Percentiles rank a stretch among this genome's conserved stretches.
Conservation (phyloP, 345 rosid species). For the Populus ilicifolia region DNA sequence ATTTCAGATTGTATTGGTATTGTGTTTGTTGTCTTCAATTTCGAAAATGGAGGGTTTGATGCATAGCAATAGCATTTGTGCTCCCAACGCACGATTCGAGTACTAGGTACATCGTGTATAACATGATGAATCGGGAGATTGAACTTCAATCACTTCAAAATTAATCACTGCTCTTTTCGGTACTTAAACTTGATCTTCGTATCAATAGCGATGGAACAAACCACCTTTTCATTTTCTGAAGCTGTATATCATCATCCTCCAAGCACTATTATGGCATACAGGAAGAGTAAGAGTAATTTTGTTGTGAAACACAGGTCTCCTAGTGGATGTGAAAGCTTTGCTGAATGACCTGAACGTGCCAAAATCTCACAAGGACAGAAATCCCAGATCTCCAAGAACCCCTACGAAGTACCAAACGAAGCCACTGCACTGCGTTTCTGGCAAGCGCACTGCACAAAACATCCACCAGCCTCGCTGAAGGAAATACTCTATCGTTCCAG, state of each 20-base stretch:
- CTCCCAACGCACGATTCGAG: too few species aligned
- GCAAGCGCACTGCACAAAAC: not conserved
- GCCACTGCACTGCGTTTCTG: constrained; percentile 10
- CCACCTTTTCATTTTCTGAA: not conserved
- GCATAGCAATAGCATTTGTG: too few species aligned
- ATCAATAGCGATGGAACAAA: not conserved
- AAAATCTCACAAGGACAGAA: constrained; percentile 6
- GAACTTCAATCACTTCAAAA: not conserved
- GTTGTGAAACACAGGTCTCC: constrained; percentile 3
- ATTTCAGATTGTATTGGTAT: too few species aligned
- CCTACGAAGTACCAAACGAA: constrained; percentile 14
- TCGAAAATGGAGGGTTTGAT: too few species aligned
- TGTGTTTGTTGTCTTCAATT: too few species aligned
- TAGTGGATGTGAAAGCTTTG: constrained; percentile 12
- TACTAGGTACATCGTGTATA: too few species aligned
- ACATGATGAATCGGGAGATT: not conserved
- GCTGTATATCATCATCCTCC: not conserved
- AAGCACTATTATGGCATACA: not conserved
- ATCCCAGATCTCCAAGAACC: constrained; percentile 7
- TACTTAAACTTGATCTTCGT: not conserved
- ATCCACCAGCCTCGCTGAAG: constrained; percentile 38
- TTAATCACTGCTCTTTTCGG: too few species aligned
- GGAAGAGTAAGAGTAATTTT: not conserved
- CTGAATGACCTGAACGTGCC: constrained; percentile 12
- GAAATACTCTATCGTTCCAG: not conserved